Conservation (phyloP, 225 moss, liverwort and hornwort species). For the Climacium dendroides region DNA sequence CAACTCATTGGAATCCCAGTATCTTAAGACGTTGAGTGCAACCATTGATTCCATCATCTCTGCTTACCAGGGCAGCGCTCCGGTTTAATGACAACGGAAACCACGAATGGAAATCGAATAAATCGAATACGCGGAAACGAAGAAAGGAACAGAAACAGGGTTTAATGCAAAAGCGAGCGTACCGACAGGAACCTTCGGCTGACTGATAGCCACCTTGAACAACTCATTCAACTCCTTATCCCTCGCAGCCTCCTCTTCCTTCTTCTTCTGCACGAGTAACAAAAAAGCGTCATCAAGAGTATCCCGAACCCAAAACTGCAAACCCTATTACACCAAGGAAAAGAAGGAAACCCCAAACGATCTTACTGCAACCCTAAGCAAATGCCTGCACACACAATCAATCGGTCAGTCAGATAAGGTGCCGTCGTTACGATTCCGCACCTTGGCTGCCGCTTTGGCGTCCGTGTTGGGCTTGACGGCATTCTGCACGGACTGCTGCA, state of each 20-base stretch:
- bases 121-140: background rate
- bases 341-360: background rate
- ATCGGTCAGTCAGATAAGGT: background rate
- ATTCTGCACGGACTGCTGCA: slow-evolving; percentile 34
- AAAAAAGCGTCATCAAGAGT: background rate
- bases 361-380: background rate
- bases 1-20: background rate
- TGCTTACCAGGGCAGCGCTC: background rate
- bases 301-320: background rate
- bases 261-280: slow-evolving; percentile 63
- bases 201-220: slow-evolving; percentile 98
- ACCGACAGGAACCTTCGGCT: slow-evolving; percentile 95
- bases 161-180: background rate
- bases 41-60: background rate
- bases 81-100: background rate
- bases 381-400: background rate
- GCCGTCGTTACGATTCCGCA: background rate
- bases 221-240: slow-evolving; percentile 95
- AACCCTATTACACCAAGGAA: background rate
- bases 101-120: background rate
- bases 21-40: background rate
- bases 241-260: slow-evolving; percentile 77
- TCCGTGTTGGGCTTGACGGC: slow-evolving; percentile 50
- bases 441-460: slow-evolving; percentile 74
- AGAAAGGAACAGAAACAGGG: background rate